Evolutionary conservation across 108 stramenopile genomes (phyloP), one percentile per base, ranked within the genome.

Genomic region (Nitzschia sp.): DNA sequence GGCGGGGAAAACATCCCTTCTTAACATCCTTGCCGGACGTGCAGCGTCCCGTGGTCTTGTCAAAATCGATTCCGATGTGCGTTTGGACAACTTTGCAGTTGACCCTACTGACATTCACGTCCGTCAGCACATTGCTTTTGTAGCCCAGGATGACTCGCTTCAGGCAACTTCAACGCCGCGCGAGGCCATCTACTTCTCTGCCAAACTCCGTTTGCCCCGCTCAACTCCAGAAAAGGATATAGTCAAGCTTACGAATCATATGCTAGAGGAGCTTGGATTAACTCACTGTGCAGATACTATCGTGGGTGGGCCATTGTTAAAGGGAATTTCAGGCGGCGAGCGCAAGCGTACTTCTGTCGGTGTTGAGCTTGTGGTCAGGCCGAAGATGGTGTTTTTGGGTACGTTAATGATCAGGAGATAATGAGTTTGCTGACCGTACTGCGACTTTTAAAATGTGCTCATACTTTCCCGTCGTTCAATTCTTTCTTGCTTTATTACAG

Each of bases 171-270:
- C 89, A 4, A 96, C 96, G 29, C 93, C 92, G 27, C 72, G 86
- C n/a, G 96, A 96, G 74, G 83, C 88, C 26, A 87, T 96, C 32
- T 66, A 74, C 28, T 95, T 96, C 67, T 89, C 85, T 46, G 96
- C 93, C 36, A 62, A 84, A 59, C 64, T 96, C 61, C 83, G 96
- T 25, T 58, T 93, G 23, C 90, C 90, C 5, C 46, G 78, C 33
- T 56, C 59, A 19, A 82, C 80, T 8, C 73, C 87, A n/a, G 81
- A 88, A 38, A 64, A 74, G 0, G 73, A 91, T 47, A 62, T 91
- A 13, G 65, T 81, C 18, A 65, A 70, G 21, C 70, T 96, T 18
- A 85, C 88, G 4, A 61, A 88, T 25, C 67, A 84, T 56, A 93
- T 95, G 80, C 64, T 98, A 32, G 55, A 49, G 3, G 87, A 88